A percentile compares a stretch with the other conserved stretches of the same genome.
These are phyloP conservation scores for Fomitiporia mediterranea DNA, from an alignment of 1,284 basidiomycete species.

Conservation along the genomic window DNA sequence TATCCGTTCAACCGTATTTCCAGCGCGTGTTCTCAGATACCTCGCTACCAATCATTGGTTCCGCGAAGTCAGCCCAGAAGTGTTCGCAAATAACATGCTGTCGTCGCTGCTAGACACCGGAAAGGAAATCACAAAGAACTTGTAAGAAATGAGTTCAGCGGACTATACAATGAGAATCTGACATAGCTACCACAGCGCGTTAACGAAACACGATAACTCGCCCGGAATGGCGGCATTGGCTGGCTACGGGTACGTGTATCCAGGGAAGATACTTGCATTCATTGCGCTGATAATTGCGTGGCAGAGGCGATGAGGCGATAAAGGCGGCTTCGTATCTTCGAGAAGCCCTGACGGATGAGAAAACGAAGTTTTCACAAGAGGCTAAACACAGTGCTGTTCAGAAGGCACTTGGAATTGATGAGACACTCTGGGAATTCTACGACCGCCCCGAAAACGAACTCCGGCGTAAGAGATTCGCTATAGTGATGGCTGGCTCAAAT, in stretches of 20 bases:
- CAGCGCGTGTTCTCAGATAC: conserved; percentile 22
- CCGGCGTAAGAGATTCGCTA: conserved; percentile 19
- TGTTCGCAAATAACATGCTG: conserved; percentile 25
- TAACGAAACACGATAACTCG: conserved; percentile 13
- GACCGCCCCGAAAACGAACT: background rate
- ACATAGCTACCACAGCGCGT: background rate
- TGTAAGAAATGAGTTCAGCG: background rate
- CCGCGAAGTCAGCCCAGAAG: conserved; percentile 24
- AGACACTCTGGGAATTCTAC: conserved; percentile 18
- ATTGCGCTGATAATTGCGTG: background rate
- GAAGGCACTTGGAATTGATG: conserved; percentile 3
- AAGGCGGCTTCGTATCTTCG: conserved; percentile 23
- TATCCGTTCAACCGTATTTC: conserved; percentile 20
- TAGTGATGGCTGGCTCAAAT: conserved; percentile 20
- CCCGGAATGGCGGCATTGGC: conserved; percentile 13
- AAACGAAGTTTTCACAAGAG: conserved; percentile 21
- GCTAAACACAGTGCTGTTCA: conserved; percentile 13
- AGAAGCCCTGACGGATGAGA: conserved; percentile 14
- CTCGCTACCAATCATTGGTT: conserved; percentile 27
- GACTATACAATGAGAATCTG: background rate
- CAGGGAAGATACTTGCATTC: background rate
- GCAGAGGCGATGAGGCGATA: conserved; percentile 19
- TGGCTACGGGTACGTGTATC: conserved; percentile 2
- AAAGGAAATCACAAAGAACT: conserved; percentile 23
- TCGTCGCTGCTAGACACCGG: conserved; percentile 27